Evolutionary conservation across 352 stramenopile species (phyloP).

Genomic region (Phytophthora europaea): DNA sequence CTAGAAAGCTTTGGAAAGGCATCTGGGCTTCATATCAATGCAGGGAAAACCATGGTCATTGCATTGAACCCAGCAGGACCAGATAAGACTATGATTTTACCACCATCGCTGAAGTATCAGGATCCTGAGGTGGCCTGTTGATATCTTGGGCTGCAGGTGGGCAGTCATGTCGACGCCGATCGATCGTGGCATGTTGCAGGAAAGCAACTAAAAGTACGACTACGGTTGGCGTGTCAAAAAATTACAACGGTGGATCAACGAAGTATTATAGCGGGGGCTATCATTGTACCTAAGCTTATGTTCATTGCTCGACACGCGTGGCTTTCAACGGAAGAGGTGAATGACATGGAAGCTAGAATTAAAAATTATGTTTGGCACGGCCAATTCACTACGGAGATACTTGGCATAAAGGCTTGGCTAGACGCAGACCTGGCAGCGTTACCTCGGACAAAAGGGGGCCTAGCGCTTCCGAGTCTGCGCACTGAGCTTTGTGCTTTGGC

Average conservation of each 20-base stretch:
- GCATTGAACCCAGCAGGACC: not conserved
- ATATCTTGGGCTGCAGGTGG: too few species aligned
- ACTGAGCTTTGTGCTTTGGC: not conserved
- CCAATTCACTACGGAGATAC: not conserved
- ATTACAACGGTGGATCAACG: slow-evolving; percentile 4
- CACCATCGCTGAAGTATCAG: not conserved
- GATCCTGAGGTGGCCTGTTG: too few species aligned
- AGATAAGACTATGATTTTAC: not conserved
- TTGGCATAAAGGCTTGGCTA: not conserved
- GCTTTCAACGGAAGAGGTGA: not conserved
- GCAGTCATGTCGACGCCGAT: too few species aligned
- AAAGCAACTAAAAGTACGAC: not conserved
- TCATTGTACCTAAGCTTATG: slow-evolving; percentile 1
- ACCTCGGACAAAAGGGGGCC: not conserved
- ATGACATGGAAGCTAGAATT: not conserved
- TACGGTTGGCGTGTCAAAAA: not conserved
- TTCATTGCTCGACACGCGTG: not conserved
- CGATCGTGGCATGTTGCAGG: not conserved
- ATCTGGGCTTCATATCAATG: not conserved
- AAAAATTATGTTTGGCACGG: slow-evolving; percentile 2
- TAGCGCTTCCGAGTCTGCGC: not conserved
- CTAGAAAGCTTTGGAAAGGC: not conserved
- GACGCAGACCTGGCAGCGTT: not conserved
- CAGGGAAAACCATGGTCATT: not conserved
- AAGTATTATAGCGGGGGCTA: not conserved